Base-by-base conservation (phyloP, 2,329 filamentous ascomycete genomes). In the Cordyceps cicadae region DNA sequence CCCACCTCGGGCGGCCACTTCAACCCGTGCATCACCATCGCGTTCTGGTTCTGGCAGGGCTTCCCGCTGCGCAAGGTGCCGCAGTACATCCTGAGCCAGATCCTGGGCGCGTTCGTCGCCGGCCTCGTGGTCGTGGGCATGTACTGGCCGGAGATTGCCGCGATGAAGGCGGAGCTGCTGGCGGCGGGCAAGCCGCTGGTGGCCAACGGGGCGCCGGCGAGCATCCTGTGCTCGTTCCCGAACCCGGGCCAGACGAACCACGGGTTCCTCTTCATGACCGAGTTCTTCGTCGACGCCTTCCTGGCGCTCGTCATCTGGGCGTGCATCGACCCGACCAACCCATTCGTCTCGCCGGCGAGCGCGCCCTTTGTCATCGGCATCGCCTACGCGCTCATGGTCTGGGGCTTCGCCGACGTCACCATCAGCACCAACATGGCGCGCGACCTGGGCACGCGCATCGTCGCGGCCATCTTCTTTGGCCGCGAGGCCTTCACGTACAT, bases 61-160 rank as follows among this genome's bases (percentile, higher is more conserved):
- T 85, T 85, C 64, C 82, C 81, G 0, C 81, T 79, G 77, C 78
- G 73, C 52, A 85, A 85, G 64, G 81, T 83, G 4, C 81, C 80
- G 0, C 71, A 77, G 54, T 84, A 85, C 67, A 82, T 85, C 64
- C 74, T 82, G 63, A 75, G 77, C 9, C 83, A 86, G 66, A 75
- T 84, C 34, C 75, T 83, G 50, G 81, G 83, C 5, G 74, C 81
- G 2, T 84, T 85, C 67, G 68, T 83, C 14, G 83, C 82, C 19
- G 80, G 76, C 3, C 66, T 84, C 17, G 56, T 85, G 3, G 70
- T 86, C 12, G 79, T 84, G 71, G 81, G 77, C 19, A 79, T 81
- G 71, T 86, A 84, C 66, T 78, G 81, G 69, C 73, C 80, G 45
- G 75, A 85, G 63, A 70, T 74, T 5, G 63, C 67, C 26, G 68